Evolutionary conservation across 164 flowering plant genomes (phyloP), one percentile per base, ranked within the genome.

Genomic region (Vitis labrusca): DNA sequence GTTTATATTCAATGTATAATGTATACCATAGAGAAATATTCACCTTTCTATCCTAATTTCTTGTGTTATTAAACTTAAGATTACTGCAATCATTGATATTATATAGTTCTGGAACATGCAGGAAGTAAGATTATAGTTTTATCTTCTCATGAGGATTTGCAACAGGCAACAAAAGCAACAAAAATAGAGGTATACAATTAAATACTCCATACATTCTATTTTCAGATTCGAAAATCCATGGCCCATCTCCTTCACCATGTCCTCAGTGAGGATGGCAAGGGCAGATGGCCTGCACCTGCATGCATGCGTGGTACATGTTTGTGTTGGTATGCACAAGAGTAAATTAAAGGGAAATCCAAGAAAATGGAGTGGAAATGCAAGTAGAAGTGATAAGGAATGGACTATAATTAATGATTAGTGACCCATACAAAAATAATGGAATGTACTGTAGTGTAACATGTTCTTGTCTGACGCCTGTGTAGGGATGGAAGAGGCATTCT

Each of bases 131-230:
- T 50, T 51, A 17, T 71, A 9, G 44, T 69, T 63, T 68, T 70
- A 52, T 69, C 73, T 75, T 70, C 76, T 52, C 52, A 62, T 19
- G 68, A 54, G 56, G 76, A 68, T 63, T 52, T 77, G 72, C 79
- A 16, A 73, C 74, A 55, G 32, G 52, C 70, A 55, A 64, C 59
- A 63, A 60, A 65, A 76, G 52, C 70, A 55, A 64, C 55, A 63
- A 60, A 65, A 76, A 50, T 66, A 74, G 61, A 76, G 82, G 85
- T 79, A 76, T 6, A 65, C 10, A 74, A 66, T 64, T 61, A 27
- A 59, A 63, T 74, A 67, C 53, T 10, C 65, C 56, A 12, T 66
- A 58, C 57, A 9, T 65, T 58, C 14, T 32, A 23, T 37, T 37
- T 37, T 37, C 44, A 50, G 54, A 32, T 72, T 53, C 74, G 70